phyloP scores from a whole-genome alignment of 2,329 filamentous ascomycete species.

The Corynespora cassiicola region DNA sequence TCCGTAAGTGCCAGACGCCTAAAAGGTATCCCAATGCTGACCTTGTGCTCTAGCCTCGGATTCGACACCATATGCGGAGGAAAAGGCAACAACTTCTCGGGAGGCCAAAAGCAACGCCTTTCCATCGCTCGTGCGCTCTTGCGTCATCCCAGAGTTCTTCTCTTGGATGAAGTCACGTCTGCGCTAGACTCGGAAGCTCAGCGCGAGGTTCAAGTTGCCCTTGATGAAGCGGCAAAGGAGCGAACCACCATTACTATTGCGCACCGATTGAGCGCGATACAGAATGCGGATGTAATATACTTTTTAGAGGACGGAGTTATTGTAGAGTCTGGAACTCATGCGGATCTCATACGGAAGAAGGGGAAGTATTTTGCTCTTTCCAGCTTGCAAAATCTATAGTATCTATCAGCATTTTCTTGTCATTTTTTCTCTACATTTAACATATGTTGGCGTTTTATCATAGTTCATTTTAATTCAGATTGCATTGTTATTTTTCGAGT shows the following conservation, averaged over 20 bases:
- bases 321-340: too few species aligned
- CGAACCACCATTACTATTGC: slow-evolving; percentile 23
- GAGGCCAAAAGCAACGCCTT: slow-evolving; percentile 91
- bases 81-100: slow-evolving; percentile 51
- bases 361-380: too few species aligned
- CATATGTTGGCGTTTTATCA: too few species aligned
- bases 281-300: slow-evolving; percentile 34
- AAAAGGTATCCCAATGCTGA: too few species aligned
- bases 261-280: slow-evolving; percentile 24
- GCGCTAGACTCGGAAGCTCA: slow-evolving; percentile 25
- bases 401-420: too few species aligned
- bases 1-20: too few species aligned
- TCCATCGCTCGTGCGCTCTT: slow-evolving; percentile 91
- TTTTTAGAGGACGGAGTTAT: slow-evolving; percentile 37
- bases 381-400: too few species aligned
- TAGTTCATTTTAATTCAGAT: too few species aligned
- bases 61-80: slow-evolving; percentile 39
- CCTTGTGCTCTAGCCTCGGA: too few species aligned
- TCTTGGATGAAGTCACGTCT: slow-evolving; percentile 25
- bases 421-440: too few species aligned
- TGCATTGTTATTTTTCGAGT: too few species aligned
- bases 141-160: slow-evolving; percentile 82
- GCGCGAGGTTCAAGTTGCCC: slow-evolving; percentile 75
- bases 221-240: slow-evolving; percentile 72
- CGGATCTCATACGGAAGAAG: too few species aligned